Percentiles rank a stretch among this genome's conserved stretches.
Evolutionary conservation across 352 stramenopile species (phyloP).

Genomic region (Phytophthora pini): DNA sequence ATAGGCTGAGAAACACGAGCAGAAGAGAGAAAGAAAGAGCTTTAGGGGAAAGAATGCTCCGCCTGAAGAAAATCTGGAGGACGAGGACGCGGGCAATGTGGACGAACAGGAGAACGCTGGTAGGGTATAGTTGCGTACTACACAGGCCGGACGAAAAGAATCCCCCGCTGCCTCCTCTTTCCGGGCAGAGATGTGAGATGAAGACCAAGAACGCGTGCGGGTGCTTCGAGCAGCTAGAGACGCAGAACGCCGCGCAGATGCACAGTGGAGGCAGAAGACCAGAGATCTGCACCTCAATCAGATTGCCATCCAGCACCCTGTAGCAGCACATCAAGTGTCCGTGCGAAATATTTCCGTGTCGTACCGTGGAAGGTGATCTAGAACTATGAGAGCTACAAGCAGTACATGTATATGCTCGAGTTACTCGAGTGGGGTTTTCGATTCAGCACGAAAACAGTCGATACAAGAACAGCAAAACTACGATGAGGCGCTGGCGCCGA

Average conservation of each 20-base stretch:
- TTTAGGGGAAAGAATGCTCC: conserved; percentile 24
- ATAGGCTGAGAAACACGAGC: conserved; percentile 47
- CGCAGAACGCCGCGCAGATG: conserved; percentile 46
- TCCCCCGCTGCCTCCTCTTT: conserved; percentile 6
- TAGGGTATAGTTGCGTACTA: neutral
- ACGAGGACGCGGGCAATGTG: conserved; percentile 47
- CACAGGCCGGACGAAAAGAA: conserved; percentile 21
- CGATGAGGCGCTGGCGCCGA: too few species aligned
- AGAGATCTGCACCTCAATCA: conserved; percentile 50
- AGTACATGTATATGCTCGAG: too few species aligned
- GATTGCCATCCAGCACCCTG: too few species aligned
- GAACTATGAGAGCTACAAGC: too few species aligned
- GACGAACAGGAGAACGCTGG: conserved; percentile 33
- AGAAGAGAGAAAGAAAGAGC: conserved; percentile 23
- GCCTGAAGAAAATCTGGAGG: conserved; percentile 39
- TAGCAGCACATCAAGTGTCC: too few species aligned
- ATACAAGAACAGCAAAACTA: too few species aligned
- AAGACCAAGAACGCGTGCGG: conserved; percentile 48
- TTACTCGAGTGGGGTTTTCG: too few species aligned
- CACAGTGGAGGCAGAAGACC: conserved; percentile 79
- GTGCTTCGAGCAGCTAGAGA: conserved; percentile 48
- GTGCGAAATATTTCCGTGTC: too few species aligned
- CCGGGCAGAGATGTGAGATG: conserved; percentile 23
- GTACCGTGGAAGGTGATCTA: too few species aligned
- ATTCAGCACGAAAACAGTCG: too few species aligned